Base-by-base conservation (phyloP, 2,329 filamentous ascomycete species). In the Alternaria brassicae region DNA sequence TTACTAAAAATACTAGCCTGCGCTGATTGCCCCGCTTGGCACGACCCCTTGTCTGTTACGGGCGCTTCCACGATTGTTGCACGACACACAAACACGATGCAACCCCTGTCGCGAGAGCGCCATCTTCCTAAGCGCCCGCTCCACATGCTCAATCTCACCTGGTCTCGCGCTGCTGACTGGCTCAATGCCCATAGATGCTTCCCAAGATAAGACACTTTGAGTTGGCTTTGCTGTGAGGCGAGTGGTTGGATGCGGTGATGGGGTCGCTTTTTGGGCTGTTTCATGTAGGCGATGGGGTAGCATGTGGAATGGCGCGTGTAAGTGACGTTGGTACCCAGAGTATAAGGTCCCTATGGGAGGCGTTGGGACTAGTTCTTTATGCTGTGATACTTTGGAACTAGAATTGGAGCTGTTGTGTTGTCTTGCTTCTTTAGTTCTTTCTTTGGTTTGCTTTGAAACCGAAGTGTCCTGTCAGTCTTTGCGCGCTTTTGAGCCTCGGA, bases 21-120 rank as follows among this genome's bases (percentile, higher is more conserved):
- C 36, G 17, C 34, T 23, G 52, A n/a, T 39, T 55, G 49, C 52
- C 34, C 42, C 42, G 42, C 52, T 55, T 55, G 52, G 52, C 52
- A 48, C 41, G 41, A 48, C 28, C 32, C 34, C 17, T 25, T 49
- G 32, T 55, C 49, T 41, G 19, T 21, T 37, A 25, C 40, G 17
- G 36, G 42, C 30, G 32, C 27, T 55, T 48, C 27, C 42, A 36
- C 51, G 25, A 19, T n/a, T 41, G 36, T 51, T 37, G 40, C 48
- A 39, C 48, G 23, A 28, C 36, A 30, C 28, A 19, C 50, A 42
- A 42, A 28, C 25, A 48, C 44, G 44, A 36, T 52, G 36, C 32
- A 49, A 50, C 44, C 42, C 53, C 44, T 48, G 41, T 21, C 42
- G 15, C 39, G 15, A 42, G 44, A 36, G 44, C 30, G 36, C 25